phyloP scores from a whole-genome alignment of 495 filamentous ascomycete species.

The Mytilinidion resinicola region DNA sequence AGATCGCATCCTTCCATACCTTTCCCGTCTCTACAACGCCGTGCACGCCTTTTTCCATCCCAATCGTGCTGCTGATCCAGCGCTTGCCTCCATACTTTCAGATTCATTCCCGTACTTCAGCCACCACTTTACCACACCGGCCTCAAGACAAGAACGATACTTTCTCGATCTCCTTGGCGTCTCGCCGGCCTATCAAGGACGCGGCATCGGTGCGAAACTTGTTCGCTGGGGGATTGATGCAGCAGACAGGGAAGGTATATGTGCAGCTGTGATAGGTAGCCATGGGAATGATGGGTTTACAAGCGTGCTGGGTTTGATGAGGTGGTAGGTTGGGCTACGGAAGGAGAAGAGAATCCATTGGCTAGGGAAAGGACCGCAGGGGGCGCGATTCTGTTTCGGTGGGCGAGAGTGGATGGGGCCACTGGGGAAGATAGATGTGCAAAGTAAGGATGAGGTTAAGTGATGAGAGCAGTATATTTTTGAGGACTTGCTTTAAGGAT shows the following conservation, averaged over 20 bases:
- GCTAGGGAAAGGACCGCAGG: background rate
- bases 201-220: conserved; percentile 6
- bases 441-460: background rate
- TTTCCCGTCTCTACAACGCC: background rate
- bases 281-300: conserved; percentile 20
- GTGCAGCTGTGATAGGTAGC: conserved; percentile 6
- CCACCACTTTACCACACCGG: conserved; percentile 8
- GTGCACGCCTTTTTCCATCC: background rate
- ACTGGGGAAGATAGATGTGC: no score
- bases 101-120: background rate
- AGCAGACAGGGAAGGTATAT: conserved; percentile 10
- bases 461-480: background rate
- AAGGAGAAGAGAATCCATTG: conserved; percentile 14
- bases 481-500: background rate
- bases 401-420: background rate
- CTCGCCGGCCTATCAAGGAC: conserved; percentile 9
- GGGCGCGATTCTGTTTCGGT: conserved; percentile 13
- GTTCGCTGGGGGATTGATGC: conserved; percentile 17
- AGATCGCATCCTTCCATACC: no score
- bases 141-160: conserved; percentile 3
- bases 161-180: conserved; percentile 11
- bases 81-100: background rate
- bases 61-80: background rate
- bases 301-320: conserved; percentile 9
- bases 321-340: background rate